Base-by-base conservation (phyloP, 768 basidiomycete species). In the Auriscalpium vulgare region DNA sequence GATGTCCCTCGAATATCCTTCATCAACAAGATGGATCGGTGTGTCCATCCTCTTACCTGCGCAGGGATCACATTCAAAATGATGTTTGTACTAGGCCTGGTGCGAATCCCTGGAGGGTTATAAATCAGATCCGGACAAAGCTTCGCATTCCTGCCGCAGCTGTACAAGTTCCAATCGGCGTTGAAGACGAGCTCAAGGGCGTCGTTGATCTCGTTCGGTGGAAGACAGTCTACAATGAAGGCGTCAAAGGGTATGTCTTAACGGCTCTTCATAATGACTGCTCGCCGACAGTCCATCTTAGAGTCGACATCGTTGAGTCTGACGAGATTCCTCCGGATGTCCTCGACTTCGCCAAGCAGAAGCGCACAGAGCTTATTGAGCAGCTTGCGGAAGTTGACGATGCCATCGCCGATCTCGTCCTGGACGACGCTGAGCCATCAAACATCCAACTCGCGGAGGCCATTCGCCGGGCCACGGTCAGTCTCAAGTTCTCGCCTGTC, bases 1-100 rank as follows among this genome's bases (percentile, higher is more conserved):
- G 87, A 87, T 65, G 91, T 99, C 56, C 97, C 97, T 56, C 81
- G 97, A 46, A 81, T 99, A 57, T 97, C 93, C 0, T 98, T 97
- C 70, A 84, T 98, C 66, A 98, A 98, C 73, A 98, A 98, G 74
- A 97, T 98, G 95, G 95, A 98, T 66, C 82, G 92, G 90, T 90
- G 50, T 13, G 71, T 54, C 47, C 10, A 11, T 34, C 44, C 6
- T 35, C 17, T 38, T 29, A 37, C 8, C 11, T 46, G 17, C 40
- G 40, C 4, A 43, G 5, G 17, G 40, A 43, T 13, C 40, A 8
- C 8, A 44, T n/a, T 35, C n/a, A 37, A 53, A 16, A 21, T 35
- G 16, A 2, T 37, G 0, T 23, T 46, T 8, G 11, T 50, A 16
- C 16, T 57, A 92, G 93, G 65, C 94, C 95, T 56, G 97, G 97